A percentile compares a stretch with the other conserved stretches of the same genome.
phyloP scores from a whole-genome alignment of 306 rosid genomes.

The Trifolium pratense region DNA sequence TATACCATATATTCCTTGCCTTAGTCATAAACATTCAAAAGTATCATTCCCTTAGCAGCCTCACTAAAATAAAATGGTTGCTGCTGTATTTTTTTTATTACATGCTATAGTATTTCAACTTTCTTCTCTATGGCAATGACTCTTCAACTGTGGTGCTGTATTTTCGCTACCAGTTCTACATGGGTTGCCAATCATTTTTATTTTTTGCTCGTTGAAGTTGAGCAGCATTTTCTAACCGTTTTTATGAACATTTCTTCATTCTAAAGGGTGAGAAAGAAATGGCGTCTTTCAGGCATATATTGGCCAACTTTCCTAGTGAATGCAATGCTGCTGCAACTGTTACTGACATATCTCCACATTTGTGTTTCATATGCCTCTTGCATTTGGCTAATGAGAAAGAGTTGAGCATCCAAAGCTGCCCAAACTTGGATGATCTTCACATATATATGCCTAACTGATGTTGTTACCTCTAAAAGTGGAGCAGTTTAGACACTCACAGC shows the following conservation, averaged over 20 bases:
- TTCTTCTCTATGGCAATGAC: neutral
- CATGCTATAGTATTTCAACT: too few species aligned
- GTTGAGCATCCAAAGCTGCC: constrained; percentile 62
- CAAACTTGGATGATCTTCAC: constrained; percentile 71
- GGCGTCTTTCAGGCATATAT: constrained; percentile 65
- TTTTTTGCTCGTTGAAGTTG: constrained; percentile 20
- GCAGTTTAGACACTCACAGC: constrained; percentile 32
- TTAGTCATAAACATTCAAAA: constrained; percentile 6
- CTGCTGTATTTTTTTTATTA: constrained; percentile 13
- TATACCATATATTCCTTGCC: constrained; percentile 10
- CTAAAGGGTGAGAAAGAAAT: constrained; percentile 54
- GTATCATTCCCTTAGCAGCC: neutral
- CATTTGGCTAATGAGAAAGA: constrained; percentile 93
- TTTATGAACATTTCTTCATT: constrained; percentile 1
- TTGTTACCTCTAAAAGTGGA: constrained; percentile 25
- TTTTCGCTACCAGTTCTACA: neutral
- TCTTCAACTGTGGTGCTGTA: constrained; percentile 17
- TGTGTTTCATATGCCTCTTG: constrained; percentile 87
- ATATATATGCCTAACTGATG: constrained; percentile 53
- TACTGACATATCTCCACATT: constrained; percentile 75
- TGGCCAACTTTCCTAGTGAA: constrained; percentile 71
- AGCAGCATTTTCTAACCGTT: constrained; percentile 22
- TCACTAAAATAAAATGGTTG: constrained; percentile 32
- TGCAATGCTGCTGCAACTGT: constrained; percentile 65
- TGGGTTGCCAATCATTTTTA: neutral